These are phyloP conservation scores for Inga oerstediana DNA, from an alignment of 306 rosid genomes.

Conservation along the genomic window DNA sequence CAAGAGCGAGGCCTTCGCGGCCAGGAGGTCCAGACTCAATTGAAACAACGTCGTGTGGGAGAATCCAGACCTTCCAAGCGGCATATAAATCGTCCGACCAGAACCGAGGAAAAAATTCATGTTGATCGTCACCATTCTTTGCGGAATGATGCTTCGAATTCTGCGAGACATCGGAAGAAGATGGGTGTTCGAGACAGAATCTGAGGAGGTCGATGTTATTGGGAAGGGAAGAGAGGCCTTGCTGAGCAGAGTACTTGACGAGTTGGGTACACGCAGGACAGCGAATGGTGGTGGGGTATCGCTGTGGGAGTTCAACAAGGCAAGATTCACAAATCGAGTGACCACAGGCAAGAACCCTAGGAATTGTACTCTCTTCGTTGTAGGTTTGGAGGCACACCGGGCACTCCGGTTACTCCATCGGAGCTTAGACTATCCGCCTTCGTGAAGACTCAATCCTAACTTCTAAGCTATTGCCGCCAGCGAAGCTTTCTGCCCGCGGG, in stretches of 20 bases:
- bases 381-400: slow-evolving; percentile 83
- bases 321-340: slow-evolving; percentile 75
- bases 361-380: slow-evolving; percentile 59
- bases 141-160: slow-evolving; percentile 33
- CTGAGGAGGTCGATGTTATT: slow-evolving; percentile 93
- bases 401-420: slow-evolving; percentile 83
- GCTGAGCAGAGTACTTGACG: slow-evolving; percentile 61
- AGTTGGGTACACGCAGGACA: slow-evolving; percentile 90
- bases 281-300: slow-evolving; percentile 67
- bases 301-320: slow-evolving; percentile 58
- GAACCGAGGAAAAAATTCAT: slow-evolving; percentile 39
- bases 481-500: background rate
- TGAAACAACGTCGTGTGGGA: slow-evolving; percentile 56
- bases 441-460: background rate
- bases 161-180: slow-evolving; percentile 7
- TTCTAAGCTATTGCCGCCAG: background rate
- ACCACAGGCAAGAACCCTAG: slow-evolving; percentile 80
- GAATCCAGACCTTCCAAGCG: slow-evolving; percentile 72
- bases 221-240: slow-evolving; percentile 78
- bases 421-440: background rate
- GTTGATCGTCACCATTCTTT: background rate
- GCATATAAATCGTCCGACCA: slow-evolving; percentile 75
- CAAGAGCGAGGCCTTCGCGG: slow-evolving; percentile 21
- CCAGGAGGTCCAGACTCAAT: slow-evolving; percentile 21
- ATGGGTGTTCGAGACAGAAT: slow-evolving; percentile 38